A percentile compares a stretch with the other conserved stretches of the same genome.
Evolutionary conservation across 1,139 yeast genomes (phyloP).

Genomic region (Hansenula sp.): DNA sequence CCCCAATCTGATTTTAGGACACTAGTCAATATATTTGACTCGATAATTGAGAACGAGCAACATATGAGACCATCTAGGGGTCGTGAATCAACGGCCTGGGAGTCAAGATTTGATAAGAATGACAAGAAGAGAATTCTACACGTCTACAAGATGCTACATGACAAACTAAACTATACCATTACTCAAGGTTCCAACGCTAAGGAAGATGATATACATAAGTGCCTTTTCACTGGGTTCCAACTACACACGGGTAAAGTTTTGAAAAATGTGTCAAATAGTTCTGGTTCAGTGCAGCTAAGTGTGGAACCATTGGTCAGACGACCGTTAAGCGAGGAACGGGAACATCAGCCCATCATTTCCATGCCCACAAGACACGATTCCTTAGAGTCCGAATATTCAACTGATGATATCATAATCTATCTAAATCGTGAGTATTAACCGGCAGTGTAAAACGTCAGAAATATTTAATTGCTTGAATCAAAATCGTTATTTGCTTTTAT

Average conservation of each 20-base stretch:
- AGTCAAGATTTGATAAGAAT: background rate
- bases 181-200: background rate
- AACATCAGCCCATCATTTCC: background rate
- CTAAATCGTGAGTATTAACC: background rate
- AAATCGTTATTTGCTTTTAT: too few relatives aligned
- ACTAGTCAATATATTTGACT: background rate
- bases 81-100: background rate
- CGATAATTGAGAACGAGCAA: conserved; percentile 1
- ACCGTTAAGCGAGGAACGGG: background rate
- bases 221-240: background rate
- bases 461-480: background rate
- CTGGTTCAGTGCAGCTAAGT: background rate
- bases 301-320: background rate
- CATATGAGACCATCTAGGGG: background rate
- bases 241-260: background rate
- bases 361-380: background rate
- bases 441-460: too few relatives aligned
- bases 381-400: too few relatives aligned
- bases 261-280: background rate
- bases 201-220: background rate
- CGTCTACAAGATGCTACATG: background rate
- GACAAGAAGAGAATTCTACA: background rate
- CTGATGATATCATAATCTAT: conserved; percentile 1
- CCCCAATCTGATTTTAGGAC: conserved; percentile 1
- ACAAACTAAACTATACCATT: background rate